Percentiles rank a stretch among this genome's conserved stretches.
Evolutionary conservation across 768 basidiomycete species (phyloP).

Genomic region (Calocera viscosa): DNA sequence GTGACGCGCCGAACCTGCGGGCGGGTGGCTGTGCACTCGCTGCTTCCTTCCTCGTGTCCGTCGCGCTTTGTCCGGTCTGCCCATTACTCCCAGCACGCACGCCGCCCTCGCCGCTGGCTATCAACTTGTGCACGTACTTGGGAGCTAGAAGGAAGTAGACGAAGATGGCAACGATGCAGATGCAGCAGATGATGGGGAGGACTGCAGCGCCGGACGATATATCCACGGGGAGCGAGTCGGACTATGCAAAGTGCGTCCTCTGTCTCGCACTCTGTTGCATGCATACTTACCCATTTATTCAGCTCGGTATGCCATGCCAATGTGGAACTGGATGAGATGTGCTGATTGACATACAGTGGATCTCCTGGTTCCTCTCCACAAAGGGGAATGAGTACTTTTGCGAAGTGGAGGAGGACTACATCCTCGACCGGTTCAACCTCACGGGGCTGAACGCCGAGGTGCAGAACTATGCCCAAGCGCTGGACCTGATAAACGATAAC

Average conservation of each 20-base stretch:
- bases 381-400: conserved; percentile 99
- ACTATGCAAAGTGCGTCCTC: conserved; percentile 7
- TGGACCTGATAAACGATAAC: conserved; percentile 93
- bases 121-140: not conserved
- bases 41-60: conserved; percentile 1
- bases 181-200: conserved; percentile 8
- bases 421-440: conserved; percentile 93
- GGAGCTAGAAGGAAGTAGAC: not conserved
- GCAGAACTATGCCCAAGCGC: conserved; percentile 81
- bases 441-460: conserved; percentile 96
- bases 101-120: not conserved
- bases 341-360: conserved; percentile 50
- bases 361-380: conserved; percentile 92
- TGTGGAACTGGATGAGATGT: not conserved
- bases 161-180: not conserved
- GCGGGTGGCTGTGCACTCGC: not conserved
- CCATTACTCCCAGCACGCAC: not conserved
- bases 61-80: not conserved
- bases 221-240: not conserved
- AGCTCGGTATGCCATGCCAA: not conserved
- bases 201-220: not conserved
- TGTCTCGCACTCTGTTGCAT: not conserved
- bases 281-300: not conserved
- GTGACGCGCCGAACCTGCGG: not conserved
- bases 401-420: conserved; percentile 98